phyloP scores from a whole-genome alignment of 495 filamentous ascomycete genomes.

The Rusavskia elegans region DNA sequence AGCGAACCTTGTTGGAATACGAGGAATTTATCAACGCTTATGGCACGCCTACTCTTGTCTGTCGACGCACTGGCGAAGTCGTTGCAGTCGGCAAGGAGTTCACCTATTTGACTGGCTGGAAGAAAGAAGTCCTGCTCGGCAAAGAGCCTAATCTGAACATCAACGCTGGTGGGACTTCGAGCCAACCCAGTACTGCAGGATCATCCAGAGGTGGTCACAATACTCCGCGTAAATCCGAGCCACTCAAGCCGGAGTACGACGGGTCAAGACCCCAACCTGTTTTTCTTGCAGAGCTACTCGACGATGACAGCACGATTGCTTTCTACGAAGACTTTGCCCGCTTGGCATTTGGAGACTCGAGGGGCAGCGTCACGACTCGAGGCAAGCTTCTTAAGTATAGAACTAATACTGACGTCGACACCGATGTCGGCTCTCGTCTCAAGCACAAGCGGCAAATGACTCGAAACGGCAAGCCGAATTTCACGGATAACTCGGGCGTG shows the following conservation, averaged over 20 bases:
- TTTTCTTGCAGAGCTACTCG: constrained; percentile 79
- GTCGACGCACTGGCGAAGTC: constrained; percentile 81
- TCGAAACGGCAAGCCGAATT: constrained; percentile 33
- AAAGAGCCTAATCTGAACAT: constrained; percentile 79
- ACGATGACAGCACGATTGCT: constrained; percentile 81
- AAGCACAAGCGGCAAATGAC: constrained; percentile 23
- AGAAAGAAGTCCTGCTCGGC: constrained; percentile 75
- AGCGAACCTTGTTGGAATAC: constrained; percentile 80
- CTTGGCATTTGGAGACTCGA: constrained; percentile 76
- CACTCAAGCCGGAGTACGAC: constrained; percentile 11
- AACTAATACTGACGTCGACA: constrained; percentile 47
- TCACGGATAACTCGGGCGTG: constrained; percentile 65
- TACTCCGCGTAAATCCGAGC: constrained; percentile 25
- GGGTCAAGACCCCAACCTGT: constrained; percentile 47
- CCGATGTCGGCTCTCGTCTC: constrained; percentile 18
- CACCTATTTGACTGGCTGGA: constrained; percentile 84
- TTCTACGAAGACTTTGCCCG: constrained; percentile 95
- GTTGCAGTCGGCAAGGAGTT: constrained; percentile 91
- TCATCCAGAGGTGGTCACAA: constrained; percentile 26
- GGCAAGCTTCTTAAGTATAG: constrained; percentile 87
- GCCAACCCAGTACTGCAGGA: constrained; percentile 12
- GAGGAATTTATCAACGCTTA: constrained; percentile 79
- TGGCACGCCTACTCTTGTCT: constrained; percentile 82
- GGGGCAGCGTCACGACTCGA: constrained; percentile 63
- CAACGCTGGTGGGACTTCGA: constrained; percentile 41